Evolutionary conservation across 805 yeast genomes (phyloP), one percentile per base, ranked within the genome.

Genomic region (Barnettozyma pratensis): DNA sequence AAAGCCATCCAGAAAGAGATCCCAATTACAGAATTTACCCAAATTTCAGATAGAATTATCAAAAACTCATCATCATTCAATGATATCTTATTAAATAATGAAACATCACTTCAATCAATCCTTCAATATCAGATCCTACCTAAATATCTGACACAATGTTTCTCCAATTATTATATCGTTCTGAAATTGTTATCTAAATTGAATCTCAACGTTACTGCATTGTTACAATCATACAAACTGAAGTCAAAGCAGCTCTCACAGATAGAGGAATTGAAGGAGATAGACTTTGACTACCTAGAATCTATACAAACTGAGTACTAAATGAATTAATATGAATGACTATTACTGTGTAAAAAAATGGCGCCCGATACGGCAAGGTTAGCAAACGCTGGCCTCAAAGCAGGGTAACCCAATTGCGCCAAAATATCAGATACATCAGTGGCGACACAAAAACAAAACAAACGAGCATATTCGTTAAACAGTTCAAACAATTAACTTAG

Each of bases 51-150:
- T 6, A 3, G 14, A 9, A 40, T 47, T 9, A 30, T 44, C 5
- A 41, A 30, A 11, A 25, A 27, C 5, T 29, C 39, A 12, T 40
- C 47, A 5, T 7, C 38, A 2, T 47, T 47, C 36, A 47, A 44
- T 14, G 50, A 47, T 37, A 43, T 47, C 4, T 11, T 47, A 7
- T 40, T 42, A 3, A 37, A 19, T 10, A 29, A 39, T 5, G 36
- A 32, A 8, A 34, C 34, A 32, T 37, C 30, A 14, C 39, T 49
- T 10, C 34, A 36, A 26, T 36, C 48, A 4, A 45, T 45, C 26
- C 43, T 49, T 10, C 44, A 49, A 37, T 35, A 36, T n/a, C 49
- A 49, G 35, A 31, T 45, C 29, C 28, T 49, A 11, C 52, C 52
- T 7, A 49, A 25, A 11, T 47, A 47, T 28, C 35, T 47, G 19